Evolutionary conservation across 805 yeast species (phyloP), one percentile per base, ranked within the genome.

Genomic region (Teunomyces cretensis): DNA sequence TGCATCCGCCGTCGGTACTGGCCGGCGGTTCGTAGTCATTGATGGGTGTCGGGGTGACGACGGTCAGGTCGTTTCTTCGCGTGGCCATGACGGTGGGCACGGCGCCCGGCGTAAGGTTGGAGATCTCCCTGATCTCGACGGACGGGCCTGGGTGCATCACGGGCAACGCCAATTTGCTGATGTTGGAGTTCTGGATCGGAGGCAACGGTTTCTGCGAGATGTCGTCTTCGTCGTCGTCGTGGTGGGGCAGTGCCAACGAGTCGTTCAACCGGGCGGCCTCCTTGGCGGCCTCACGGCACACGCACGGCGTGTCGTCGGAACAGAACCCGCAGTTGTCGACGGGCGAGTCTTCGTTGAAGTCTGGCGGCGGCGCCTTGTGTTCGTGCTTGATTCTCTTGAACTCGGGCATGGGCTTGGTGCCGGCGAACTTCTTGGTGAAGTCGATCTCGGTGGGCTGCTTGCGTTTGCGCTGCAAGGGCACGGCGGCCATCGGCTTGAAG

Each of bases 271-370:
- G 53, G 2, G 74, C 78, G 1, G 76, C 78, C 56, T 76, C 81
- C 52, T 73, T 71, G 2, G 81, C 83, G 13, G 80, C 86, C 54
- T 89, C 97, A 22, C 92, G 80, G 62, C 97, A 92, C 2, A 92
- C 86, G 66, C 98, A 92, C 2, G 96, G 91, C 0, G 96, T 83
- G 53, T 83, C 94, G 53, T 88, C 96, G 0, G 96, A 81, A 60
- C 98, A 92, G 64, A 92, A 91, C 0, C 98, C 98, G 65, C 98
- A 92, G 47, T 86, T 81, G 52, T 87, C 95, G 48, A 75, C 72
- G 6, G 81, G 78, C 1, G 79, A 76, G 31, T 65, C 65, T 41
- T 75, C 79, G 48, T 74, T 67, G 46, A 73, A 70, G 6, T 9
- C 42, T 30, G 36, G 39, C 16, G 37, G 41, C 28, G 33, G 37